These are phyloP conservation scores for Ajuga chamaepitys DNA, from an alignment of 257 asterid genomes.

Conservation along the genomic window DNA sequence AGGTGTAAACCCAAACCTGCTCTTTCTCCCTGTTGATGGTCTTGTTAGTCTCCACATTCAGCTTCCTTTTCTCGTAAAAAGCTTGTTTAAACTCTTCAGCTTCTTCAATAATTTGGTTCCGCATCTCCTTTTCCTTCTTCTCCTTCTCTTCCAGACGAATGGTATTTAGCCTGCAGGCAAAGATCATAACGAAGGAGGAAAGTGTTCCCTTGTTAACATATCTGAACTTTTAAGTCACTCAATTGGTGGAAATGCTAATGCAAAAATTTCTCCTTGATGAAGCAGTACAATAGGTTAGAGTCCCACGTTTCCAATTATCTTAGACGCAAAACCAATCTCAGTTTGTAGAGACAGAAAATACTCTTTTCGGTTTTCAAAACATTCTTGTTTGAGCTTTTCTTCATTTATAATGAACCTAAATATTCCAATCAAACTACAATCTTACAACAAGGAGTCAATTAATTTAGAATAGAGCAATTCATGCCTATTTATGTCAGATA, in stretches of 20 bases:
- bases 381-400: neutral
- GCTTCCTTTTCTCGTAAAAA: slow-evolving; percentile 76
- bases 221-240: neutral
- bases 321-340: neutral
- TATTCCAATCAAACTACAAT: neutral
- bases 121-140: slow-evolving; percentile 73
- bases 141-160: slow-evolving; percentile 97
- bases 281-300: neutral
- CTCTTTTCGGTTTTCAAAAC: neutral
- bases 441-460: neutral
- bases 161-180: slow-evolving; percentile 62
- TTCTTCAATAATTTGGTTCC: slow-evolving; percentile 76
- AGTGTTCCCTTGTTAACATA: neutral
- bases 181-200: slow-evolving; percentile 2
- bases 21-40: slow-evolving; percentile 74
- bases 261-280: neutral
- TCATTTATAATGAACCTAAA: neutral
- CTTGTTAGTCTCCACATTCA: slow-evolving; percentile 69
- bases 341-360: neutral
- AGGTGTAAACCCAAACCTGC: slow-evolving; percentile 38
- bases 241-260: neutral
- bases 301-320: neutral
- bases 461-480: neutral
- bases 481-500: neutral
- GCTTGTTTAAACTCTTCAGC: slow-evolving; percentile 70